Evolutionary conservation across 2,329 filamentous ascomycete species (phyloP).

Genomic region (Aspergillus candidus): DNA sequence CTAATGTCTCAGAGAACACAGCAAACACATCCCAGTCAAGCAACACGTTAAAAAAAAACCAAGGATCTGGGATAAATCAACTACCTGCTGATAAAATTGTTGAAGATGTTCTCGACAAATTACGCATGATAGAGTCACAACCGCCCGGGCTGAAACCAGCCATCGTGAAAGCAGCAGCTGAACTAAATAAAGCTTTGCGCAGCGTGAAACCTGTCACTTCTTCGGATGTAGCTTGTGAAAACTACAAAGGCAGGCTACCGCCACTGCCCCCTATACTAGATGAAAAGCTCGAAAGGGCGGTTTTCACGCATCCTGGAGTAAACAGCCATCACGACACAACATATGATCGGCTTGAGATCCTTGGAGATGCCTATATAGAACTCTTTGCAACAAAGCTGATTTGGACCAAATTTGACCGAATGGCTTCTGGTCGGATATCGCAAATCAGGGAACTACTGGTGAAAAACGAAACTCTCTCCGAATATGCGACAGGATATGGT

Average conservation of each 20-base stretch:
- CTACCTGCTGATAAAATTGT: neutral
- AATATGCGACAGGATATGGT: constrained; percentile 64
- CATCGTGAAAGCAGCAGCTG: neutral
- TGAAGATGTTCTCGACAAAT: neutral
- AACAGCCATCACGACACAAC: constrained; percentile 27
- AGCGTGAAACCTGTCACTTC: neutral
- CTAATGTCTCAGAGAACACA: constrained; percentile 4
- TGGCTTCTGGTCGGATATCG: constrained; percentile 63
- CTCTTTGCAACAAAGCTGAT: constrained; percentile 70
- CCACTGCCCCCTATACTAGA: constrained; percentile 56
- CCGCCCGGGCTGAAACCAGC: neutral
- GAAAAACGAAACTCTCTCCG: constrained; percentile 69
- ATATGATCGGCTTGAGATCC: constrained; percentile 82
- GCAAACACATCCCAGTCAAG: neutral
- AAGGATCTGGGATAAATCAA: neutral
- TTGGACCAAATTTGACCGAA: constrained; percentile 61
- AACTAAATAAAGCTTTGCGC: constrained; percentile 1
- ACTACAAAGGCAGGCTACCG: constrained; percentile 10
- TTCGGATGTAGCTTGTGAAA: too few species aligned
- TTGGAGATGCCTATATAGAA: constrained; percentile 83
- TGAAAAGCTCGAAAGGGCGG: constrained; percentile 52
- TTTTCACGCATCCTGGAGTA: constrained; percentile 61
- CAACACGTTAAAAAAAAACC: too few species aligned
- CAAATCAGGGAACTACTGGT: constrained; percentile 73
- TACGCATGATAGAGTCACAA: neutral